phyloP scores from a whole-genome alignment of 23 red algal genomes.

The Gracilaria gracilis region DNA sequence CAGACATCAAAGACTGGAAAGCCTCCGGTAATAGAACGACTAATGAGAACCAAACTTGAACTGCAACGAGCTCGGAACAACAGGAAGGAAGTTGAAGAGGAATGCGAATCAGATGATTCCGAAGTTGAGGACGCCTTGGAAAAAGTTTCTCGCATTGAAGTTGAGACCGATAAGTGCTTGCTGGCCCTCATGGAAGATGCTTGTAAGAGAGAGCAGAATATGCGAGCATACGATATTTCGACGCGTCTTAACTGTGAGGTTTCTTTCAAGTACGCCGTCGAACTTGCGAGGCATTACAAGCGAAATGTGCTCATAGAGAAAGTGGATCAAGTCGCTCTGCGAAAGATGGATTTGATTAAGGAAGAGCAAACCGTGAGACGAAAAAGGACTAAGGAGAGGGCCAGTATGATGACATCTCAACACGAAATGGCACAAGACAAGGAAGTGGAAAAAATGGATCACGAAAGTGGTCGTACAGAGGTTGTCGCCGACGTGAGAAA shows the following conservation, averaged over 20 bases:
- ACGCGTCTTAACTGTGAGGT: slow-evolving; percentile 67
- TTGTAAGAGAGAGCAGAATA: slow-evolving; percentile 63
- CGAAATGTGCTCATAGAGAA: slow-evolving; percentile 46
- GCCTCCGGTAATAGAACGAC: slow-evolving; percentile 34
- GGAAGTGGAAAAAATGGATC: background rate
- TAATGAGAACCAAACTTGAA: slow-evolving; percentile 44
- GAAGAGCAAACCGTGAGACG: background rate
- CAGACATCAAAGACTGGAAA: slow-evolving; percentile 37
- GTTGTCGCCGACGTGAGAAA: background rate
- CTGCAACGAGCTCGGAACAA: slow-evolving; percentile 36
- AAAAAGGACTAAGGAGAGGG: background rate
- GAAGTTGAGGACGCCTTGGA: slow-evolving; percentile 52
- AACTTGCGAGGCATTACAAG: slow-evolving; percentile 83
- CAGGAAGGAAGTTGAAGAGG: slow-evolving; percentile 56
- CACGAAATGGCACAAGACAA: background rate
- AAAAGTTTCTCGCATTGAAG: slow-evolving; percentile 17
- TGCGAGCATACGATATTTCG: slow-evolving; percentile 82
- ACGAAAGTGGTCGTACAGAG: background rate
- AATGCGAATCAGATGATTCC: slow-evolving; percentile 54
- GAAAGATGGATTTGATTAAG: slow-evolving; percentile 41
- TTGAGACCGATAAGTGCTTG: slow-evolving; percentile 81
- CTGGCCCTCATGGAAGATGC: slow-evolving; percentile 87
- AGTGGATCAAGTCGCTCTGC: slow-evolving; percentile 66
- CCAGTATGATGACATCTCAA: background rate
- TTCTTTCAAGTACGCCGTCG: slow-evolving; percentile 67